These are phyloP conservation scores for Claviceps lovelessii DNA, from an alignment of 2,329 filamentous ascomycete species.

Conservation along the genomic window DNA sequence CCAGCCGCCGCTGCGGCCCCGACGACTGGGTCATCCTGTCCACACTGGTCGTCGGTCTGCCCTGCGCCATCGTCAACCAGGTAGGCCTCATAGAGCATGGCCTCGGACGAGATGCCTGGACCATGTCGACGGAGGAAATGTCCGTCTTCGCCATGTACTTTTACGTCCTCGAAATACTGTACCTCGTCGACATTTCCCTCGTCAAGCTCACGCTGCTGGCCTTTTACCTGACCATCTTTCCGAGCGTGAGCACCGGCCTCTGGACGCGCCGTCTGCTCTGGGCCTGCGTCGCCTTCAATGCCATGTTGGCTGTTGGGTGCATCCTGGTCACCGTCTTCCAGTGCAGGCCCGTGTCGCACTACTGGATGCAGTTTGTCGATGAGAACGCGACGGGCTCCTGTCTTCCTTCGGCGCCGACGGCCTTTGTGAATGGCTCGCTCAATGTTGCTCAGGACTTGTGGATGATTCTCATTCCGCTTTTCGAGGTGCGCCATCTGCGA, in stretches of 20 bases:
- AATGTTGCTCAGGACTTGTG: slow-evolving; percentile 34
- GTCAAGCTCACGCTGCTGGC: slow-evolving; percentile 34
- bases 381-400: slow-evolving; percentile 24
- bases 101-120: slow-evolving; percentile 33
- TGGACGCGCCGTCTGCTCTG: slow-evolving; percentile 20
- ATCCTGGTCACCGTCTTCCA: slow-evolving; percentile 29
- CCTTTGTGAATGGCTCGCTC: slow-evolving; percentile 33
- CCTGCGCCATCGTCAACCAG: slow-evolving; percentile 16
- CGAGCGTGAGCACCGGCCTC: slow-evolving; percentile 14
- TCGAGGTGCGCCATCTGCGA: slow-evolving; percentile 22
- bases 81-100: slow-evolving; percentile 21
- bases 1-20: slow-evolving; percentile 16
- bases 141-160: slow-evolving; percentile 26
- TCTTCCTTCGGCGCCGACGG: slow-evolving; percentile 29
- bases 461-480: slow-evolving; percentile 33
- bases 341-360: slow-evolving; percentile 31
- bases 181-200: slow-evolving; percentile 29
- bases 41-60: slow-evolving; percentile 11
- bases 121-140: slow-evolving; percentile 22
- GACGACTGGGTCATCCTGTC: slow-evolving; percentile 19
- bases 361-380: slow-evolving; percentile 34
- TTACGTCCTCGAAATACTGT: slow-evolving; percentile 25
- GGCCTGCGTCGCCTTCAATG: slow-evolving; percentile 22
- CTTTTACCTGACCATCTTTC: slow-evolving; percentile 39
- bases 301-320: slow-evolving; percentile 23